phyloP scores from a whole-genome alignment of 768 basidiomycete genomes.

The Coprinellus micaceus region DNA sequence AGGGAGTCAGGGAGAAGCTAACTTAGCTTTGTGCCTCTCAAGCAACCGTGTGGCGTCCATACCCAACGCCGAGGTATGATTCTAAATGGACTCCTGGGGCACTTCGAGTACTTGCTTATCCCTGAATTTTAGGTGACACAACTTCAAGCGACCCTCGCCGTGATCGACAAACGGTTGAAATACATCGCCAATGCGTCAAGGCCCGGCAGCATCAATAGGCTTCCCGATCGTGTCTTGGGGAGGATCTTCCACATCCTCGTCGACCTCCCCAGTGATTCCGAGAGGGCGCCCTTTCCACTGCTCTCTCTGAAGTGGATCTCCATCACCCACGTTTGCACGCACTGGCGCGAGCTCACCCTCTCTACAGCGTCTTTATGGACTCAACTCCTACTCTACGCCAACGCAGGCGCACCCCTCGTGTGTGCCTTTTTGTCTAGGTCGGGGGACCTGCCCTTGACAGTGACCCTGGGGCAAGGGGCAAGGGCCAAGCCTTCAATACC shows the following conservation, averaged over 20 bases:
- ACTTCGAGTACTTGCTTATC: background rate
- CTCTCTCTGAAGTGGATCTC: background rate
- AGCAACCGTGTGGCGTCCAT: too few species aligned
- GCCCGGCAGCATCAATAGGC: background rate
- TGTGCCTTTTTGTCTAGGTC: background rate
- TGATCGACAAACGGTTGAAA: background rate
- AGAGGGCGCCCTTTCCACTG: background rate
- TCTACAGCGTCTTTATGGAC: background rate
- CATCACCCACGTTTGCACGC: conserved; percentile 1
- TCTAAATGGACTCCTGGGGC: too few species aligned
- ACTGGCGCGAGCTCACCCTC: background rate
- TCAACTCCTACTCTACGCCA: background rate
- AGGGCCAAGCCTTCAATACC: background rate
- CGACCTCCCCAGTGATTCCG: background rate
- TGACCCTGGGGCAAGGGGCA: background rate
- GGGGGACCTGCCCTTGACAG: background rate
- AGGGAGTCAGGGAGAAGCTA: background rate
- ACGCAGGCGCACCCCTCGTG: background rate
- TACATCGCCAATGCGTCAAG: background rate
- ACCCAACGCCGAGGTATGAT: too few species aligned
- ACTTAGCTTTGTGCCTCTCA: too few species aligned
- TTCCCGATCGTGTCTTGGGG: background rate
- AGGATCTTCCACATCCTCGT: background rate
- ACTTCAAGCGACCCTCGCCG: background rate
- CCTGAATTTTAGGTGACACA: background rate